Evolutionary conservation across 2,329 filamentous ascomycete genomes (phyloP), one percentile per base, ranked within the genome.

Genomic region (Penicillium sp.): DNA sequence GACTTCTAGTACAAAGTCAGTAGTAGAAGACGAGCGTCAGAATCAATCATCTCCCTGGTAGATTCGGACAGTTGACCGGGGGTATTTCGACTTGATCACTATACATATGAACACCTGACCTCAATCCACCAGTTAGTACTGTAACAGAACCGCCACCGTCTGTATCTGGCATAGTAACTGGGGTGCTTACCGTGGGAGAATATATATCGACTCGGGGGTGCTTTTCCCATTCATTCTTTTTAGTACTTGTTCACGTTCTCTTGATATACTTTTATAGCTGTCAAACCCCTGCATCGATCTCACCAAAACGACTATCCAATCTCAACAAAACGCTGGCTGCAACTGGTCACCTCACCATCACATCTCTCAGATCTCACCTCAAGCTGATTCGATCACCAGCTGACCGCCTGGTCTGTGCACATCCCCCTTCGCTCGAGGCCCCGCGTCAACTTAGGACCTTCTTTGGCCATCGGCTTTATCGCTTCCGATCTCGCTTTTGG

Each of bases 391-490:
- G 47, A 60, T 54, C 50, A 44, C 52, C 49, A 51, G 54, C 37
- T 65, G 60, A 65, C 63, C 63, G 63, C 63, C 60, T 66, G 64
- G 64, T 58, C 63, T 52, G 63, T 67, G 61, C 63, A 29, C 57
- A 23, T 57, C 58, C 58, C 62, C 61, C 61, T 62, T 62, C 56
- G 31, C 55, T 64, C 58, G 52, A 61, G 56, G 60, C 63, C 60
- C 60, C 64, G 61, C 63, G 61, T 63, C 60, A 43, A 45, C 51
- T 21, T 36, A 33, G n/a, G 59, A 28, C 18, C 42, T 45, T 45
- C 42, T n/a, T 33, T 45, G 28, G 28, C 47, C 53, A 61, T 62
- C 62, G 49, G 55, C 47, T 55, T 40, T 58, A 56, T 62, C 55
- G 55, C 48, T 55, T 51, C 50, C 42, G 52, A 47, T 55, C 51